A percentile compares a stretch with the other conserved stretches of the same genome.
Evolutionary conservation across 768 basidiomycete genomes (phyloP).

Genomic region (Multifurca ochricompacta): DNA sequence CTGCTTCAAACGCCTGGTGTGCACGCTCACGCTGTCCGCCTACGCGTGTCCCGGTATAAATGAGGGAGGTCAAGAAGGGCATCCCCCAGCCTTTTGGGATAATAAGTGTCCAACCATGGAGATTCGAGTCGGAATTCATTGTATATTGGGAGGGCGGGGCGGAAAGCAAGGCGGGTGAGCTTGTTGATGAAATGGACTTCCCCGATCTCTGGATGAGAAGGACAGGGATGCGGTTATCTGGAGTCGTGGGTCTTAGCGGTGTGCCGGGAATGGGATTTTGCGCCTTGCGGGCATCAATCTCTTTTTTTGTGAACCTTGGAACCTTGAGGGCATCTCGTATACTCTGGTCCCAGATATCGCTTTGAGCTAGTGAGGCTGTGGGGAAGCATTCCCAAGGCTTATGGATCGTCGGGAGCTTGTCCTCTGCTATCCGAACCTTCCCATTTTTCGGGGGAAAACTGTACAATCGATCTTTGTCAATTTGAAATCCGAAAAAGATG

Average conservation of each 20-base stretch:
- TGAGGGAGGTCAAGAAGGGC: slow-evolving; percentile 79
- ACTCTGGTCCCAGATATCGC: slow-evolving; percentile 66
- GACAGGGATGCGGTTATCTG: slow-evolving; percentile 80
- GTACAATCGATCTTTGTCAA: background rate
- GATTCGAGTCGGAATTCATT: slow-evolving; percentile 21
- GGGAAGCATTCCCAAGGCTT: slow-evolving; percentile 42
- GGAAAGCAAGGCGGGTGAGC: slow-evolving; percentile 18
- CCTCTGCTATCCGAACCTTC: slow-evolving; percentile 32
- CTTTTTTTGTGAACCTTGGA: slow-evolving; percentile 72
- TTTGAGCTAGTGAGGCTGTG: slow-evolving; percentile 48
- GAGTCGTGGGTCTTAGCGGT: slow-evolving; percentile 49
- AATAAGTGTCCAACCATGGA: slow-evolving; percentile 85
- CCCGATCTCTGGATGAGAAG: slow-evolving; percentile 76
- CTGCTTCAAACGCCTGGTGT: slow-evolving; percentile 79
- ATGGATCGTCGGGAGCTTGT: slow-evolving; percentile 24
- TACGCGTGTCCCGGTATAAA: slow-evolving; percentile 75
- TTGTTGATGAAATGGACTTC: slow-evolving; percentile 29
- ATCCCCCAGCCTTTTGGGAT: slow-evolving; percentile 87
- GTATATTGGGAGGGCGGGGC: slow-evolving; percentile 3
- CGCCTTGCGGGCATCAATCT: slow-evolving; percentile 75
- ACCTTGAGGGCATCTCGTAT: slow-evolving; percentile 44
- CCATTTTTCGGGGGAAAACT: slow-evolving; percentile 85
- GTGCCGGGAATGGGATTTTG: slow-evolving; percentile 80
- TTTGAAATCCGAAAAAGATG: background rate
- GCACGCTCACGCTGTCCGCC: slow-evolving; percentile 79